Base-by-base conservation (phyloP, 305 asterid genomes). In the Fraxinus velutina region DNA sequence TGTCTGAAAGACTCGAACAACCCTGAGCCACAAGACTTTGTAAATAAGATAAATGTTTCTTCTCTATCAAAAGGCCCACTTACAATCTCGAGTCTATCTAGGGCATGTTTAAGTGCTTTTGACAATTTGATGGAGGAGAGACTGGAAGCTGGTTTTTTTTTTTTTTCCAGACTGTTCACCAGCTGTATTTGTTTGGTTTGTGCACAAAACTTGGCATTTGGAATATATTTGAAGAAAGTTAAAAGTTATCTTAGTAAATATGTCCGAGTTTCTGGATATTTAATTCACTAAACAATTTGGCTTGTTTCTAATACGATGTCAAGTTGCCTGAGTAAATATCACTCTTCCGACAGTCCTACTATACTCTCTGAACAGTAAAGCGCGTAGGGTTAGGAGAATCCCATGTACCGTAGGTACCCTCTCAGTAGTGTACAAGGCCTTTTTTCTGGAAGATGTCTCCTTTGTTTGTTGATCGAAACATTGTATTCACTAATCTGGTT, bases 401-500 rank as follows among this genome's bases (percentile, higher is more conserved):
- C 29, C 7, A 0, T 57, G 29, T 57, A 57, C 13, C 30, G 5
- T 57, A 24, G 70, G 30, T 57, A 57, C 29, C 64, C 12, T 57
- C 30, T 57, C 30, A 6, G 30, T 21, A 57, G 70, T 57, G 30
- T 57, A 21, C 9, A 50, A 42, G 73, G 66, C 66, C n/a, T 24
- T 12, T 30, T 15, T 15, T 19, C 10, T 22, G 29, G 47, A 62
- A 52, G 72, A 57, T 64, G 44, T 50, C 55, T 83, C 78, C 75
- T 66, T 74, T 50, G 52, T 64, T 36, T 79, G 30, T 19, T 70
- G 52, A 34, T 17, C 9, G 66, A 50, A 17, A 13, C 75, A 73
- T 55, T 36, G 76, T 79, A 83, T 81, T 79, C 47, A 29, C 34
- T 79, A 78, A 82, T 80, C 30, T 42, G 32, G 52, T 34, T 79